These are phyloP conservation scores for Phytophthora brassicae DNA, from an alignment of 352 stramenopile genomes.

Conservation along the genomic window DNA sequence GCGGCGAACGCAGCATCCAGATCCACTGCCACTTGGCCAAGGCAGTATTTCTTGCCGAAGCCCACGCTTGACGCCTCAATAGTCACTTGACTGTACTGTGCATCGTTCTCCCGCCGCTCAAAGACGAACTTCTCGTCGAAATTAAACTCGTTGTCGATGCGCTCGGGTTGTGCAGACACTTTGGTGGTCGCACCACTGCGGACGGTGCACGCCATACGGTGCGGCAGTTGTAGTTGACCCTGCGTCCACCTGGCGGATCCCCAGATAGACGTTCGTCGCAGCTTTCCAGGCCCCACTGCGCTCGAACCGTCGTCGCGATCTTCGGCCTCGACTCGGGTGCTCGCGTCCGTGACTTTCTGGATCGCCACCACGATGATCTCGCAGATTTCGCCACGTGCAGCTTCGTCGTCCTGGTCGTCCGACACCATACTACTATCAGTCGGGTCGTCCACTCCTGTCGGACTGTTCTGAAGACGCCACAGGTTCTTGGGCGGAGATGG, in stretches of 20 bases:
- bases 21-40: constrained; percentile 41
- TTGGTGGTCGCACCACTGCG: constrained; percentile 34
- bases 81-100: constrained; percentile 31
- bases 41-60: constrained; percentile 28
- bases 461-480: constrained; percentile 32
- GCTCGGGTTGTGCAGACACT: constrained; percentile 25
- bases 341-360: constrained; percentile 28
- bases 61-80: constrained; percentile 36
- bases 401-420: constrained; percentile 10
- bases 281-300: constrained; percentile 1
- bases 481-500: constrained; percentile 27
- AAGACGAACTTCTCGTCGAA: constrained; percentile 57
- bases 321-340: background rate
- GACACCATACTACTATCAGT: constrained; percentile 18
- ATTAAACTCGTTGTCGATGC: constrained; percentile 24
- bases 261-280: constrained; percentile 27
- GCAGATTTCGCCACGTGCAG: constrained; percentile 29
- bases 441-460: constrained; percentile 29
- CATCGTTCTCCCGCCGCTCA: constrained; percentile 32
- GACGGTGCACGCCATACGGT: constrained; percentile 31
- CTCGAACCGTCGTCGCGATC: constrained; percentile 6
- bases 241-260: constrained; percentile 23
- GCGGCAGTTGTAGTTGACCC: constrained; percentile 16
- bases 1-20: constrained; percentile 32
- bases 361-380: constrained; percentile 48